Base-by-base conservation (phyloP, 2,329 filamentous ascomycete genomes). In the Leptographium radiaticola region DNA sequence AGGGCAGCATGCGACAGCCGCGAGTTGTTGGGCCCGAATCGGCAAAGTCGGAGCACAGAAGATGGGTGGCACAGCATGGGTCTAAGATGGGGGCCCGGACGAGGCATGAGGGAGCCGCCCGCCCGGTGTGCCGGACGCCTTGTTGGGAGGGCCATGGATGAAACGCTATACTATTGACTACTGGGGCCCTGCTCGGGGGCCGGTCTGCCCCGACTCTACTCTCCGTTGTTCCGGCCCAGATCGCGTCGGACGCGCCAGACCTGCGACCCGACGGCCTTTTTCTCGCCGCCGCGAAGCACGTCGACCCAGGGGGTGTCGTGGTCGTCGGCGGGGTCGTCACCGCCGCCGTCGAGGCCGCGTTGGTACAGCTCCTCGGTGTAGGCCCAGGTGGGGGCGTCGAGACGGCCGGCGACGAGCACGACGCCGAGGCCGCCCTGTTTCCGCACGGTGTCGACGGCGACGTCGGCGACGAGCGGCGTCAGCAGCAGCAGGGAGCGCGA, bases 321-420 rank as follows among this genome's bases (percentile, higher is more conserved):
- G 9, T 60, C 57, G 11, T 55, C 59, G 1, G 54, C 63, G 1
- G 62, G 63, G 11, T 60, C 61, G 33, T 69, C 67, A 2, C 67
- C 65, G 16, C 64, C 67, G 0, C 64, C 66, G 4, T 67, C 34
- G 34, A 36, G 12, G 13, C 15, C 48, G 33, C 15, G 31, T 4
- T 65, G 60, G 58, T 80, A 75, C 16, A 82, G 59, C 39, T 83
- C 78, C 62, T 87, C 84, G 0, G 79, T 78, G 57, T 85, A 86
- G 1, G 82, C 81, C 83, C 84, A 88, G 4, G 74, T 80, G 0
- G 84, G 83, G 2, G 77, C 69, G 61, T 88, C 85, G 53, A 86
- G 79, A 59, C 78, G 83, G 2, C 85, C 85, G 53, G 82, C 76
- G 1, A 88, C 75, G 4, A 89, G 70, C 4, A 87, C 76, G 16